Evolutionary conservation across 2,329 filamentous ascomycete species (phyloP), one percentile per base, ranked within the genome.

Genomic region (Beauveria asiatica): DNA sequence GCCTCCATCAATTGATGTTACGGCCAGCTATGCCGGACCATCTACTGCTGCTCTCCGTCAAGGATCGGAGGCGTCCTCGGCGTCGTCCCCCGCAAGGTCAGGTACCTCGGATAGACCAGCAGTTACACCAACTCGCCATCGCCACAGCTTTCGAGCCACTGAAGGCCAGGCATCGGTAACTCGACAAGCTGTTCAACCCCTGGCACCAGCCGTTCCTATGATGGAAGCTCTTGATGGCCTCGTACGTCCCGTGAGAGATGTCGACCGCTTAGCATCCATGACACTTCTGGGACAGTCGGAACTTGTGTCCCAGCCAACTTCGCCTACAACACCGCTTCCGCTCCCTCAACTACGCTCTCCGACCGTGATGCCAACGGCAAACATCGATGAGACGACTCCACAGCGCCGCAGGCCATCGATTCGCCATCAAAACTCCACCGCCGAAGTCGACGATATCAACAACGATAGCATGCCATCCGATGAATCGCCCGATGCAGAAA

Each of bases 401-500:
- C 77, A 83, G 19, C 81, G 88, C 56, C 82, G 90, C 67, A 84
- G 92, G 41, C 91, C 92, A 39, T 92, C 91, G 0, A 94, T 97
- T 66, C 85, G 91, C 61, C 93, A 97, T 68, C 92, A 96, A 69
- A 84, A 88, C 64, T 97, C 93, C 19, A 94, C 89, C n/a, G 89
- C 86, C 6, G 93, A 96, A 65, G 85, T 87, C 8, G 92, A 97
- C 68, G 93, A 97, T 71, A 82, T 88, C 63, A 90, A 91, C 68
- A 85, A 86, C 11, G 93, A 97, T 64, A 92, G 93, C 67, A 84
- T 88, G 68, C 83, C 85, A 19, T 89, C 87, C n/a, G 89, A 92
- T 66, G 88, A 87, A 66, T 87, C 88, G 23, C 83, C 86, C 19
- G 87, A 90, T 71, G 83, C 86, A 39, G 89, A 91, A 59, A 89